These are phyloP conservation scores for Linnemannia exigua DNA, from an alignment of 192 early-diverging fungal species.

Conservation along the genomic window DNA sequence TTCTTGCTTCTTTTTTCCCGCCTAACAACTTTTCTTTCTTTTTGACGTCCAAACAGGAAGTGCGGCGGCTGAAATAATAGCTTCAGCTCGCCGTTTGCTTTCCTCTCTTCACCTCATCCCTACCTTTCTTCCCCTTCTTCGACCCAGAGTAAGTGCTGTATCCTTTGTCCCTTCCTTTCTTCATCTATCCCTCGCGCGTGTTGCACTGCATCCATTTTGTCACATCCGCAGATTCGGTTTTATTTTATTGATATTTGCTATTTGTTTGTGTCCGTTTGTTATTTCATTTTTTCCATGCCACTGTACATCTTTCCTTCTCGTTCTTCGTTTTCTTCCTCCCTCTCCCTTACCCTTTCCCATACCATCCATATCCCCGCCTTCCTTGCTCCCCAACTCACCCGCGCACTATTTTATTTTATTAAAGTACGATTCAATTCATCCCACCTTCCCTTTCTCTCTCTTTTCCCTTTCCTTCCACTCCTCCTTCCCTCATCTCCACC, in stretches of 20 bases:
- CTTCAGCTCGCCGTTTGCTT: no score
- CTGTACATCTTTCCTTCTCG: neutral
- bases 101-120: no score
- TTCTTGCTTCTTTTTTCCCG: no score
- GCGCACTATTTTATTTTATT: conserved; percentile 47
- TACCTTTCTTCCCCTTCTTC: neutral
- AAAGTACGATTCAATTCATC: conserved; percentile 18
- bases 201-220: neutral
- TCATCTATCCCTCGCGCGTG: neutral
- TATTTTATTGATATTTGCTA: neutral
- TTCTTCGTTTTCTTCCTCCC: neutral
- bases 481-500: neutral
- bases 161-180: neutral
- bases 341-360: neutral
- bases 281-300: conserved; percentile 7
- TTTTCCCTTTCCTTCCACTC: neutral
- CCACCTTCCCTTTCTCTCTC: neutral
- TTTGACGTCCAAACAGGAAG: no score
- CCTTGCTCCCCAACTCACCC: conserved; percentile 17
- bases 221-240: neutral
- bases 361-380: neutral
- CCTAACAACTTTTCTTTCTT: no score
- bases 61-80: no score
- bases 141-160: neutral
- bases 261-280: neutral